Conservation (phyloP, 169 alveolate genomes). For the Babesia ovata region DNA sequence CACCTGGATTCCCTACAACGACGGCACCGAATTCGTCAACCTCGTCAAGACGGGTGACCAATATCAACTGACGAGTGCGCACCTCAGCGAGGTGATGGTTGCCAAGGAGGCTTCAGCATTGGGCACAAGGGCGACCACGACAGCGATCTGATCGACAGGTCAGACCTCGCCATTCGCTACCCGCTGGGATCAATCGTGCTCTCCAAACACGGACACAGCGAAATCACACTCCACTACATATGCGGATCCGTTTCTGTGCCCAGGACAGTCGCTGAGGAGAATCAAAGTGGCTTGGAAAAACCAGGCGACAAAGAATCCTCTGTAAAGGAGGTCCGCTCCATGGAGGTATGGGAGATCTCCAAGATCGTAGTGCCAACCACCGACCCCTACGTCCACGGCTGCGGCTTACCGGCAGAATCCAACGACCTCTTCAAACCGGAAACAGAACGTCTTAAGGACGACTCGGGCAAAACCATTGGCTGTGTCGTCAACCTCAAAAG, state of each 20-base stretch:
- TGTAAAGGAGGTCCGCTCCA: constrained; percentile 6
- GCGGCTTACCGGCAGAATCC: constrained; percentile 25
- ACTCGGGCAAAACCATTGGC: constrained; percentile 26
- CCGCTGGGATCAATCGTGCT: constrained; percentile 22
- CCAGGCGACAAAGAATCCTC: neutral
- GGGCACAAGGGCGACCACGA: neutral
- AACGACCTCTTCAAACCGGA: constrained; percentile 42
- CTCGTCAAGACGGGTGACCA: neutral
- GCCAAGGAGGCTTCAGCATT: neutral
- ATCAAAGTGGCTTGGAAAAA: neutral
- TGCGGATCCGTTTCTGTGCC: constrained; percentile 17
- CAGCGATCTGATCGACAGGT: neutral
- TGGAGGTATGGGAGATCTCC: constrained; percentile 37
- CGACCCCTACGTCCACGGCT: constrained; percentile 54
- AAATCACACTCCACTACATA: neutral
- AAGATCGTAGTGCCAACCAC: constrained; percentile 22
- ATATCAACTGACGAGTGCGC: neutral
- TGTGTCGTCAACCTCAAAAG: constrained; percentile 22
- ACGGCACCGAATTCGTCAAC: neutral
- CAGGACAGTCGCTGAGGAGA: neutral
- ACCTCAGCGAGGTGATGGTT: neutral
- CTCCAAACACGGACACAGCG: neutral
- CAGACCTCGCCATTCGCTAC: neutral
- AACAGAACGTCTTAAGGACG: constrained; percentile 5
- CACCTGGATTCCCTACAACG: constrained; percentile 2